phyloP scores from a whole-genome alignment of 768 basidiomycete genomes.

The Boletus reticulatus region DNA sequence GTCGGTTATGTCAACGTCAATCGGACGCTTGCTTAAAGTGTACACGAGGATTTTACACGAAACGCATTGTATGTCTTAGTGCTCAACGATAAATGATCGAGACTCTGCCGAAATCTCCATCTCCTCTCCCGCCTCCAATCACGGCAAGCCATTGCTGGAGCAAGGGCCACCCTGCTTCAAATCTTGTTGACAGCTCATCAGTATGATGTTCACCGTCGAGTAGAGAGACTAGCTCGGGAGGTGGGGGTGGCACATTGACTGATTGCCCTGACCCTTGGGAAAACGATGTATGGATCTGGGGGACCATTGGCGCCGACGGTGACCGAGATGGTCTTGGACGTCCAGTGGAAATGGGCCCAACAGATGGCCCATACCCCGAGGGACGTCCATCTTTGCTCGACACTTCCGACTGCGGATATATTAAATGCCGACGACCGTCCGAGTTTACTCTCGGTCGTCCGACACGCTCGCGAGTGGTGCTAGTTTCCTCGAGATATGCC shows the following conservation, averaged over 20 bases:
- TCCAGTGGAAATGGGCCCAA: constrained; percentile 30
- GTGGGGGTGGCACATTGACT: constrained; percentile 30
- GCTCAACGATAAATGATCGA: constrained; percentile 75
- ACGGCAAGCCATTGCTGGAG: constrained; percentile 69
- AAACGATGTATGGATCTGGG: constrained; percentile 28
- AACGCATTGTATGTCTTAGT: neutral
- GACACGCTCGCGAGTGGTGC: constrained; percentile 15
- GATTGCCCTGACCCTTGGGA: constrained; percentile 26
- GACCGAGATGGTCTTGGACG: constrained; percentile 56
- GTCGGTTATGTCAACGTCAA: constrained; percentile 90
- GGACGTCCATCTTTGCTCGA: constrained; percentile 21
- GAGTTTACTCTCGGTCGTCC: constrained; percentile 30
- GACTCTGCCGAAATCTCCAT: constrained; percentile 71
- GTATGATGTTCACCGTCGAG: constrained; percentile 91
- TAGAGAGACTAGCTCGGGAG: constrained; percentile 53
- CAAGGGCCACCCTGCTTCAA: constrained; percentile 81
- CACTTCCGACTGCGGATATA: constrained; percentile 23
- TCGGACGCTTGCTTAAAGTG: constrained; percentile 58
- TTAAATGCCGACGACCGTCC: constrained; percentile 26
- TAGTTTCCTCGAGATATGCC: constrained; percentile 16
- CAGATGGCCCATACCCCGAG: constrained; percentile 22
- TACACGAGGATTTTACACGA: constrained; percentile 1
- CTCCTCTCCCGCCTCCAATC: constrained; percentile 59
- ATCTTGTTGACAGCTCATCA: constrained; percentile 83
- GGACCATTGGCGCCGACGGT: constrained; percentile 52